Base-by-base conservation (phyloP, 805 yeast genomes). In the Yarrowia alimentaria region DNA sequence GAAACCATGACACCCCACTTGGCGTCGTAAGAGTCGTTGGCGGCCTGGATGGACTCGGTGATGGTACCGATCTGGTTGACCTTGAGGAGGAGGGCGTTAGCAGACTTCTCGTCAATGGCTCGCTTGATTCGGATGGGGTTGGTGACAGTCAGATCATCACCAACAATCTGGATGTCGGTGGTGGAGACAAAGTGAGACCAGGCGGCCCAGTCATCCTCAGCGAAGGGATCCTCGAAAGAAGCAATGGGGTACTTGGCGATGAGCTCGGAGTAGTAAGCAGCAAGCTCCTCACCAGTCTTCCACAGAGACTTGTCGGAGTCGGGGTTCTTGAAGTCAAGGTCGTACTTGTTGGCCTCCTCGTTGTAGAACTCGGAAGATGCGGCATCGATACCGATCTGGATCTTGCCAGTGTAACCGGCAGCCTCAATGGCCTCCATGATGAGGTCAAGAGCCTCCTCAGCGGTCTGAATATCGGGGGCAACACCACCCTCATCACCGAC, bases 401-500 rank as follows among this genome's bases (percentile, higher is more conserved):
- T 82, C 77, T 80, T 74, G 72, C 96, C 98, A 59, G 81, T 83
- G 85, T 91, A 90, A 69, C 99, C 99, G 63, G 99, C 96, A 63
- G 75, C 72, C 70, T 81, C 86, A 71, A 93, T 91, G 68, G 99
- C 88, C 61, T 73, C 83, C 63, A 80, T 78, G 72, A 91, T 88
- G 72, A 91, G 83, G 78, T 93, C 97, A 61, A 91, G 78, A 64
- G 98, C 99, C 81, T 91, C 98, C 74, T 81, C 86, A 69, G 99
- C 91, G 64, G 96, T 80, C 61, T 84, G 79, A 62, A 93, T 83
- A 74, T 89, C 87, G 74, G 99, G 99, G 66, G 99, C 99, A 78
- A 91, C 96, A 83, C 99, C 99, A 85, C 99, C 99, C 81, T 91
- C 99, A 75, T 91, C 99, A 82, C 99, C 99, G 70, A 91, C 99